Percentiles rank a stretch among this genome's conserved stretches.
These are phyloP conservation scores for Fusarium sp. DNA, from an alignment of 2,329 filamentous ascomycete species.

Conservation along the genomic window DNA sequence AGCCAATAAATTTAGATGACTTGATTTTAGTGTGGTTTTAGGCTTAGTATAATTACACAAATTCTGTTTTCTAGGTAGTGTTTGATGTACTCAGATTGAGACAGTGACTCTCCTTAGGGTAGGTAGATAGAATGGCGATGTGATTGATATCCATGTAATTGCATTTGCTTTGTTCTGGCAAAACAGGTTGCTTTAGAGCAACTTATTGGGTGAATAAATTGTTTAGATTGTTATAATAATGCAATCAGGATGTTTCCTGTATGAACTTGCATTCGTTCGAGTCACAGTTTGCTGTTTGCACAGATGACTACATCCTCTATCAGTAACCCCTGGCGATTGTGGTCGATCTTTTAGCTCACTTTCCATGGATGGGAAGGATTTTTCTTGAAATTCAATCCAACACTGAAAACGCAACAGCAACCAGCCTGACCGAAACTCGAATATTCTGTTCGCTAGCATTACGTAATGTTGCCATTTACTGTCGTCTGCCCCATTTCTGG, in stretches of 20 bases:
- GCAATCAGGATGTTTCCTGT: rapidly evolving
- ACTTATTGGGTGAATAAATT: neutral
- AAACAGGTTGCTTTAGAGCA: neutral
- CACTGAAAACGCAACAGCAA: neutral
- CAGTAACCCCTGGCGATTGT: neutral
- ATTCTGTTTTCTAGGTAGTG: neutral
- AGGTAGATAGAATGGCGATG: neutral
- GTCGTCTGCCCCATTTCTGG: neutral
- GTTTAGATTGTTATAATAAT: too few species aligned
- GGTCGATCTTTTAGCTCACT: too few species aligned
- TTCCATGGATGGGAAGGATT: too few species aligned
- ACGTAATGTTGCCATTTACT: neutral
- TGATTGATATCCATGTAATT: neutral
- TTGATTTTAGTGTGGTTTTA: neutral
- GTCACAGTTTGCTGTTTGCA: neutral
- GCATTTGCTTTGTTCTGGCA: too few species aligned
- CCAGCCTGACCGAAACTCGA: rapidly evolving
- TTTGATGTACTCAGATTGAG: neutral
- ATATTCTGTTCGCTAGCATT: rapidly evolving
- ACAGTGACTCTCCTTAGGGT: neutral
- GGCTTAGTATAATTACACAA: neutral
- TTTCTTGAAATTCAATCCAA: too few species aligned
- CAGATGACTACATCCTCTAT: neutral
- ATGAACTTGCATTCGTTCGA: rapidly evolving
- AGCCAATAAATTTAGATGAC: too few species aligned